These are phyloP conservation scores for Lipomyces yamanashiensis DNA, from an alignment of 805 yeast species.

Conservation along the genomic window DNA sequence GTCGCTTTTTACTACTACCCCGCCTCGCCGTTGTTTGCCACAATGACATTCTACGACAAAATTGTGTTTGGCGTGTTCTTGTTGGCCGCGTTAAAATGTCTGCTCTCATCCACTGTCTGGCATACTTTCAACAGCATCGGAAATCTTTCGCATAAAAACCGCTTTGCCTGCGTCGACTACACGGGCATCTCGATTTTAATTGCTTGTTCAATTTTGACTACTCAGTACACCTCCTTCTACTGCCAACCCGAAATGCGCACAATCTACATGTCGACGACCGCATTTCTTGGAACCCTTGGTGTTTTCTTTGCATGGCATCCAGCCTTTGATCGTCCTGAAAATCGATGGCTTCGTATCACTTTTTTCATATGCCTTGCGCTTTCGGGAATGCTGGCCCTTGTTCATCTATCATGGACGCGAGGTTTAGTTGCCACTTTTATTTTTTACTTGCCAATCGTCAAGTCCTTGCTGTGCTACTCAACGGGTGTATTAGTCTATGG, in stretches of 20 bases:
- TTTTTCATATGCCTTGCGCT: slow-evolving; percentile 80
- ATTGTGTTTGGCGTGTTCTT: slow-evolving; percentile 67
- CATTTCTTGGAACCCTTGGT: slow-evolving; percentile 71
- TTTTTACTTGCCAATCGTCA: slow-evolving; percentile 70
- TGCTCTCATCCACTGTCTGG: slow-evolving; percentile 82
- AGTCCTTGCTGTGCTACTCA: slow-evolving; percentile 74
- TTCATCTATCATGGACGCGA: slow-evolving; percentile 58
- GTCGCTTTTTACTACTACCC: slow-evolving; percentile 70
- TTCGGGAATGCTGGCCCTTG: slow-evolving; percentile 71
- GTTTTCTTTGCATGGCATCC: slow-evolving; percentile 90
- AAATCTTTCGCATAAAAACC: slow-evolving; percentile 58
- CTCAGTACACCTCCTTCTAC: slow-evolving; percentile 79
- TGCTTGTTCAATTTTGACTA: slow-evolving; percentile 86
- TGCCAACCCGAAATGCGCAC: slow-evolving; percentile 58
- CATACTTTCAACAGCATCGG: slow-evolving; percentile 88
- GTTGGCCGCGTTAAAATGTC: slow-evolving; percentile 75
- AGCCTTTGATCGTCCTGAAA: slow-evolving; percentile 82
- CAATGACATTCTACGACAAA: slow-evolving; percentile 49
- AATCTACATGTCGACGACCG: slow-evolving; percentile 63
- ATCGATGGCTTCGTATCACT: slow-evolving; percentile 74
- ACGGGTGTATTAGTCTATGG: slow-evolving; percentile 89
- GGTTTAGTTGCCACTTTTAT: slow-evolving; percentile 59
- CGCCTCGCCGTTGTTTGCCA: slow-evolving; percentile 54
- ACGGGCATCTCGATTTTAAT: slow-evolving; percentile 91
- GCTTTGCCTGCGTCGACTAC: slow-evolving; percentile 92